Evolutionary conservation across 148 eudicot genomes (phyloP).

Genomic region (Amaranthus hypochondriacus): DNA sequence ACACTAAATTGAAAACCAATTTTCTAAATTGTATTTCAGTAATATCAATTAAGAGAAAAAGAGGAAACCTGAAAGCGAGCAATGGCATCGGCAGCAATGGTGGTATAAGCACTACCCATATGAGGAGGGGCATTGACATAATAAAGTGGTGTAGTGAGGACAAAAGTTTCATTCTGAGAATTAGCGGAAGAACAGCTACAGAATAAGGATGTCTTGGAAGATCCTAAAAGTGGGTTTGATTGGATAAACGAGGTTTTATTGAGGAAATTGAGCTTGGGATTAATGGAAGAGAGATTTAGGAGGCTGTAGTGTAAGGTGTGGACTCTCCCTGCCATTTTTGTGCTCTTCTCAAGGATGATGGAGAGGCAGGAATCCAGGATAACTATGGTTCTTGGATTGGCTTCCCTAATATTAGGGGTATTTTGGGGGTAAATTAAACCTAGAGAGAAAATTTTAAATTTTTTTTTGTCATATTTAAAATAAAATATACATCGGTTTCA

Average conservation of each 20-base stretch:
- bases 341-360: not conserved
- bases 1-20: not conserved
- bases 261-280: constrained; percentile 22
- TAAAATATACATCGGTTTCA: too few species aligned
- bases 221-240: constrained; percentile 16
- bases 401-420: too few species aligned
- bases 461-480: too few species aligned
- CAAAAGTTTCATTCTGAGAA: constrained; percentile 42
- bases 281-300: constrained; percentile 28
- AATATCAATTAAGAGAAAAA: not conserved
- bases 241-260: constrained; percentile 30
- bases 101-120: constrained; percentile 98
- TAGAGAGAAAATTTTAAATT: too few species aligned
- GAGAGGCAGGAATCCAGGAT: too few species aligned
- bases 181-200: constrained; percentile 33
- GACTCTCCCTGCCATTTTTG: constrained; percentile 59
- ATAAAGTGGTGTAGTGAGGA: constrained; percentile 93
- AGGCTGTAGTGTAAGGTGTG: constrained; percentile 42
- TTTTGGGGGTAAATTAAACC: too few species aligned
- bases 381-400: too few species aligned
- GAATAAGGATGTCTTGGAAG: constrained; percentile 34
- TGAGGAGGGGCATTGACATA: constrained; percentile 99
- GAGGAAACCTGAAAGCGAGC: constrained; percentile 84
- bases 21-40: not conserved
- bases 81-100: constrained; percentile 96